Conservation (phyloP, 768 basidiomycete species). For the Austroboletus festivus region DNA sequence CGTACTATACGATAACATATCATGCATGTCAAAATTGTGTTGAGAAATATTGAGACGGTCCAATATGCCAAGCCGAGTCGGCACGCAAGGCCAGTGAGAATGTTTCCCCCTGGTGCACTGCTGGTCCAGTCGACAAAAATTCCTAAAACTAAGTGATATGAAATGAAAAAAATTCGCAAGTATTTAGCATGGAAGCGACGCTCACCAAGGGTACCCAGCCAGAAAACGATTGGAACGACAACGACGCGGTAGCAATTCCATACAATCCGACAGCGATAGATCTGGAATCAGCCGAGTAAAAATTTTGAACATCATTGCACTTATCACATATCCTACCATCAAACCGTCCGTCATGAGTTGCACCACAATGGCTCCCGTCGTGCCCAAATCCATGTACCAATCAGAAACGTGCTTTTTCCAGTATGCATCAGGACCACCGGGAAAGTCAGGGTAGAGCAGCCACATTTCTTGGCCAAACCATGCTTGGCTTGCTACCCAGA, state of each 20-base stretch:
- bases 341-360: constrained; percentile 37
- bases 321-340: constrained; percentile 10
- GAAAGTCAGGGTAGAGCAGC: constrained; percentile 32
- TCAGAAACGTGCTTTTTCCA: constrained; percentile 19
- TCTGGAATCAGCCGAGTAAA: constrained; percentile 25
- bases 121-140: constrained; percentile 6
- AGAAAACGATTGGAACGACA: constrained; percentile 18
- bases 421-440: constrained; percentile 36
- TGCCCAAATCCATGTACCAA: constrained; percentile 31
- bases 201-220: constrained; percentile 24
- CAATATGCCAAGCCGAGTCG: constrained; percentile 20
- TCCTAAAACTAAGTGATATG: constrained; percentile 14
- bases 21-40: constrained; percentile 16
- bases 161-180: no score
- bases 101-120: constrained; percentile 17
- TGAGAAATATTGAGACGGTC: constrained; percentile 13
- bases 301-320: background rate
- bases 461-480: constrained; percentile 35
- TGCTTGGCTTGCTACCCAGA: constrained; percentile 22
- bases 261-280: constrained; percentile 38
- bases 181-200: no score
- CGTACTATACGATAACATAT: constrained; percentile 20
- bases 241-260: constrained; percentile 23
- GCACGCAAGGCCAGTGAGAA: constrained; percentile 10
- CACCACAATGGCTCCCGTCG: constrained; percentile 21